Percentiles rank a stretch among this genome's conserved stretches.
phyloP scores from a whole-genome alignment of 495 filamentous ascomycete genomes.

The Xylaria castorea region DNA sequence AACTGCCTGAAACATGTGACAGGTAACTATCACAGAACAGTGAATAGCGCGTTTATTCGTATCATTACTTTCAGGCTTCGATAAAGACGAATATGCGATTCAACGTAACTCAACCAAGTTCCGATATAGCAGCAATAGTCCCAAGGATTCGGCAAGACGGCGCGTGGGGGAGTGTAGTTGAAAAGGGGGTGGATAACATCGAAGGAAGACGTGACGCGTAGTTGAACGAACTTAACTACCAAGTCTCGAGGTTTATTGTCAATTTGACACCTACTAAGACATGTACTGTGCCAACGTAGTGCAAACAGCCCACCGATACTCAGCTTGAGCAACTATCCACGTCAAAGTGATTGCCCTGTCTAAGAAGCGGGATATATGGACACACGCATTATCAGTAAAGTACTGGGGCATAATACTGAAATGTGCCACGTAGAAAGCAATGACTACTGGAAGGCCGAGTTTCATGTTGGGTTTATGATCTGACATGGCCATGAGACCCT shows the following conservation, averaged over 20 bases:
- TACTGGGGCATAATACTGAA: slow-evolving; percentile 8
- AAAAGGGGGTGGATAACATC: background rate
- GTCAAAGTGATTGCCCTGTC: background rate
- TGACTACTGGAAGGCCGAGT: background rate
- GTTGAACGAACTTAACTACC: background rate
- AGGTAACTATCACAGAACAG: background rate
- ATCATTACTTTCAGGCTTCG: background rate
- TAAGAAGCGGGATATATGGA: background rate
- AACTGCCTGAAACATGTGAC: background rate
- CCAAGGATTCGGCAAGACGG: background rate
- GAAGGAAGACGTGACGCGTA: background rate
- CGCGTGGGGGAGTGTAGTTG: background rate
- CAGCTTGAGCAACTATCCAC: background rate
- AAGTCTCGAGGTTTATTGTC: background rate
- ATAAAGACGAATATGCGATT: background rate
- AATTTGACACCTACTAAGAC: background rate
- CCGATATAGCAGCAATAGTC: background rate
- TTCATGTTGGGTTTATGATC: slow-evolving; percentile 1
- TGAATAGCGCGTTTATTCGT: background rate
- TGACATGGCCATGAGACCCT: slow-evolving; percentile 10
- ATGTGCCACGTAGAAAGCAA: slow-evolving; percentile 8
- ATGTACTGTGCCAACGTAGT: background rate
- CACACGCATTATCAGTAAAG: background rate
- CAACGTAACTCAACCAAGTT: background rate
- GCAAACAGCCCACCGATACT: slow-evolving; percentile 4